Evolutionary conservation across 208 protist species (phyloP).

Genomic region (Crithidia acanthocephali): DNA sequence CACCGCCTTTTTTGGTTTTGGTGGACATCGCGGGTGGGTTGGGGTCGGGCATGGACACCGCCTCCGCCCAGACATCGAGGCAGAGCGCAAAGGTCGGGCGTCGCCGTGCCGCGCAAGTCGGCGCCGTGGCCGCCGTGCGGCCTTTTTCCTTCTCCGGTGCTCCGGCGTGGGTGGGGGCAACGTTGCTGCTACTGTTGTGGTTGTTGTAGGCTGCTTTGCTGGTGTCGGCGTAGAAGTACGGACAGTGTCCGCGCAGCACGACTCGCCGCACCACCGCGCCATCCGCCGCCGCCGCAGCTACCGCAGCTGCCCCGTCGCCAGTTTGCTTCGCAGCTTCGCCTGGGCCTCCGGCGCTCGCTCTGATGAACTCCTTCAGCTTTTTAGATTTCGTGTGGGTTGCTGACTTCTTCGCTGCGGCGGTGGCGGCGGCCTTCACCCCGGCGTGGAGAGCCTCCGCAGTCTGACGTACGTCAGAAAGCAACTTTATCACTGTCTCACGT

Average conservation of each 20-base stretch:
- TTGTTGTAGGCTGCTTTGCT: neutral
- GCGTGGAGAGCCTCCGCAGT: neutral
- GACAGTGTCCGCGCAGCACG: constrained; percentile 31
- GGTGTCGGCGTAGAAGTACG: constrained; percentile 15
- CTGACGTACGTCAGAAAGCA: constrained; percentile 2
- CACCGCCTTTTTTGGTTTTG: neutral
- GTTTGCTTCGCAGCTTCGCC: neutral
- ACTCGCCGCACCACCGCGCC: constrained; percentile 39
- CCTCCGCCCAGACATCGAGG: constrained; percentile 59
- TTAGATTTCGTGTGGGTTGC: neutral
- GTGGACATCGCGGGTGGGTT: neutral
- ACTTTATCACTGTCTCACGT: constrained; percentile 11
- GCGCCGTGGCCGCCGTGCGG: neutral
- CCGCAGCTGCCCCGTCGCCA: neutral
- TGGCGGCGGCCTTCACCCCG: neutral
- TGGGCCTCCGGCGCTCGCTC: neutral
- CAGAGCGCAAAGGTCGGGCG: constrained; percentile 41
- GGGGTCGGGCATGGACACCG: neutral
- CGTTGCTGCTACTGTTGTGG: neutral
- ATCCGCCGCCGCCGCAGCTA: neutral
- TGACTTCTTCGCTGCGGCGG: neutral
- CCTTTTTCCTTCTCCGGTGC: neutral
- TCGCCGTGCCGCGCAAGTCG: neutral
- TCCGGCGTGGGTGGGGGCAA: neutral
- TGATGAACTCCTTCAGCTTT: neutral